Evolutionary conservation across 2,329 filamentous ascomycete genomes (phyloP), one percentile per base, ranked within the genome.

Genomic region (Scytalidium sp.): DNA sequence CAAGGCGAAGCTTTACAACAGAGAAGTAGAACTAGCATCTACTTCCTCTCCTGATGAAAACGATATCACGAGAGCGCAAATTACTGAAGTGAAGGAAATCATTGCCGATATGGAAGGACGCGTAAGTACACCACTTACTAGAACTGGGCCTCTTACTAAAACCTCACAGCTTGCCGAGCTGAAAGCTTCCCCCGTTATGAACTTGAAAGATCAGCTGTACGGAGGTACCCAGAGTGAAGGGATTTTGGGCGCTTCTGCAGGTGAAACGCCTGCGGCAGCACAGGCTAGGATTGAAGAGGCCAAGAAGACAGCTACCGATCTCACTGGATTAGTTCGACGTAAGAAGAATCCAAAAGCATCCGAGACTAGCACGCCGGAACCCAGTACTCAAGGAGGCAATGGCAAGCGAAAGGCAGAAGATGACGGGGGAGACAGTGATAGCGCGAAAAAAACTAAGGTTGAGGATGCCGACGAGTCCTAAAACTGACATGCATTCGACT

Each of bases 91-190:
- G 56, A 88, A 88, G 69, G 86, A 91, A 53, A 83, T 94, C 57
- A 78, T 93, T 43, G 78, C 79, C 47, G 89, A 94, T 57, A 89
- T 94, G 81, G 84, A 90, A 70, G 80, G 85, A 64, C 76, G 88
- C 57, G 83, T 88, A 71, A 69, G 80, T 48, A 56, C 54, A 50
- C 52, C 36, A 25, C 11, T 50, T 40, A 1, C 41, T 43, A 23
- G 17, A 21, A 32, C 36, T 2, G 25, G 22, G 32, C 43, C 55
- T 64, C 48, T 49, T 54, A 50, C 47, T 29, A 22, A 25, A 21
- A 7, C 23, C 11, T n/a, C 39, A 40, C 56, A 87, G 77, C 80
- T 93, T 27, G 70, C 78, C 41, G 89, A 94, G 50, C 77, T 93
- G 27, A 80, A 80, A 50, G 79, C 78, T 50, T 81, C 84, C 3